Evolutionary conservation across 78 protist genomes (phyloP).

Genomic region (Dictyostelium citrinum): DNA sequence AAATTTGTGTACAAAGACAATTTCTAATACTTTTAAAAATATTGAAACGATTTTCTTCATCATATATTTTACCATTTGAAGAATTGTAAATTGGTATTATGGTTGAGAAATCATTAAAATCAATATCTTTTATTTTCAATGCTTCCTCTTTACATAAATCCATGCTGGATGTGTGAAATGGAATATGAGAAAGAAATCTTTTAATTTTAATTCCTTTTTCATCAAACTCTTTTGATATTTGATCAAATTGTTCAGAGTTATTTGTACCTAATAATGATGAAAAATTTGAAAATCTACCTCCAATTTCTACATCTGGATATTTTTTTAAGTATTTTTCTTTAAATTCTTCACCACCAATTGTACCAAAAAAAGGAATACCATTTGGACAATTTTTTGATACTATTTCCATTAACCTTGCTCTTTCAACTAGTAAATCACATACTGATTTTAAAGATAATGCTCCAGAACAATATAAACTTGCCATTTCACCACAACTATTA

Average conservation of each 20-base stretch:
- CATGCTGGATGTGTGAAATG: not conserved
- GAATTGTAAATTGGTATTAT: not conserved
- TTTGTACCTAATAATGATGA: not conserved
- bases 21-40: not conserved
- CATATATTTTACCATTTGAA: not conserved
- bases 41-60: not conserved
- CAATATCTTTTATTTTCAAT: not conserved
- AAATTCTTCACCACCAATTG: not conserved
- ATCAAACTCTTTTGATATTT: not conserved
- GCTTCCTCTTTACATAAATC: not conserved
- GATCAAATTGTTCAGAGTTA: not conserved
- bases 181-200: not conserved
- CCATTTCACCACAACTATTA: conserved; percentile 1
- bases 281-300: not conserved
- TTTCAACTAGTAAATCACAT: not conserved
- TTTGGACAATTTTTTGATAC: not conserved
- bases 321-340: not conserved
- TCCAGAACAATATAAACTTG: not conserved
- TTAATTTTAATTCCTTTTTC: not conserved
- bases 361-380: not conserved
- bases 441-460: not conserved
- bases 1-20: not conserved
- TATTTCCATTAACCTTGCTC: not conserved
- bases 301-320: not conserved
- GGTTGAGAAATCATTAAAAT: not conserved